phyloP scores from a whole-genome alignment of 1,139 yeast species.

The Nakaseomyces nivariensis region DNA sequence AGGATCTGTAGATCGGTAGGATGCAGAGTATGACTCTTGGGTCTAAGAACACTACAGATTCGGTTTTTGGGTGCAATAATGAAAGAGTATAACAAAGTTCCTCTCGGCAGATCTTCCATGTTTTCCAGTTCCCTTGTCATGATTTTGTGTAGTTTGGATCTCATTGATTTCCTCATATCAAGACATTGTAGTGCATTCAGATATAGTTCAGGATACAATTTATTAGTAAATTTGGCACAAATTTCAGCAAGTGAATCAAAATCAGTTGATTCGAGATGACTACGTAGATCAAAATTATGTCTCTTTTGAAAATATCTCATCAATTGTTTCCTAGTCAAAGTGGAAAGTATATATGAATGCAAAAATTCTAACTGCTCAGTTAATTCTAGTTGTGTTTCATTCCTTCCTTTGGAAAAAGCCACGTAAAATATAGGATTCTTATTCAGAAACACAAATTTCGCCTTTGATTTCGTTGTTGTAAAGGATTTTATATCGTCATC shows the following conservation, averaged over 20 bases:
- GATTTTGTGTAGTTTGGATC: conserved; percentile 34
- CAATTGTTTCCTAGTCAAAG: conserved; percentile 68
- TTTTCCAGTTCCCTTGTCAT: conserved; percentile 16
- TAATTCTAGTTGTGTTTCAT: conserved; percentile 47
- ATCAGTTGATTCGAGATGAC: conserved; percentile 44
- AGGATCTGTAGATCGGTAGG: conserved; percentile 59
- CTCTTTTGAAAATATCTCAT: conserved; percentile 57
- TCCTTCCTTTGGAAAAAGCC: conserved; percentile 48
- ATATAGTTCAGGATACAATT: conserved; percentile 44
- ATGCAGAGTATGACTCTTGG: conserved; percentile 54
- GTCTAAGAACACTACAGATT: conserved; percentile 52
- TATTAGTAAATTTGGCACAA: conserved; percentile 30
- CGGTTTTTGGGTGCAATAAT: conserved; percentile 46
- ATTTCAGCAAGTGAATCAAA: conserved; percentile 23
- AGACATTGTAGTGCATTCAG: conserved; percentile 56
- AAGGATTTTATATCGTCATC: conserved; percentile 32
- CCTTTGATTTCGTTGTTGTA: conserved; percentile 36
- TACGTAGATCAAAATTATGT: conserved; percentile 74
- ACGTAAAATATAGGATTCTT: conserved; percentile 65
- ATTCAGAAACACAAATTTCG: conserved; percentile 46
- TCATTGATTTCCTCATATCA: conserved; percentile 36
- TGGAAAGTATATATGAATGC: conserved; percentile 70
- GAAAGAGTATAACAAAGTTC: conserved; percentile 49
- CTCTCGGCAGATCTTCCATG: conserved; percentile 22
- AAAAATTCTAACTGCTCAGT: conserved; percentile 61